Evolutionary conservation across 2,329 filamentous ascomycete genomes (phyloP), one percentile per base, ranked within the genome.

Genomic region (Clarireedia monteithiana): DNA sequence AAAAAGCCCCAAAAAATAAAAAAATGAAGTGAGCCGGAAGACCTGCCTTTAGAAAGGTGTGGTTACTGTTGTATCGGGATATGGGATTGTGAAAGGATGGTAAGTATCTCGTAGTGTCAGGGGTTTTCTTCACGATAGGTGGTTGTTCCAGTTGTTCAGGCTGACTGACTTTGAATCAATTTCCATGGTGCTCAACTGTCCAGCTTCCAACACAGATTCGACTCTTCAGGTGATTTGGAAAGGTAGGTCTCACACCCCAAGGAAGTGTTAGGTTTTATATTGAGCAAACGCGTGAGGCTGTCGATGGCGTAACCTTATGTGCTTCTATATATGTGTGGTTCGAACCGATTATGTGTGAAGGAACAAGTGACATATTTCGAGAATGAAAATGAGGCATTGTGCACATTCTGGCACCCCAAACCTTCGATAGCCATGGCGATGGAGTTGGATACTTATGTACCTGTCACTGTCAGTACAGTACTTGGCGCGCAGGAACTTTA

Each of bases 1-100:
- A 34, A 34, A n/a, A n/a, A n/a, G n/a, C n/a, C n/a, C n/a, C n/a
- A 17, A 17, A 34, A 34, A 34, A 34, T 10, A 34, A 34, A 34
- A 45, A 26, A 2, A 44, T 9, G 0, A 24, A 12, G 6, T 14
- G 23, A 9, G 10, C 23, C 3, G 6, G 20, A 24, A 45, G 42
- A 45, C 17, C 30, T 36, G 26, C 50, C 45, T 27, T 12, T 24
- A 20, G 38, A 24, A 26, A 44, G 46, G 50, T 20, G n/a, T 45
- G 40, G 53, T 55, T 55, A 45, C 53, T 39, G 53, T 55, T 50
- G 53, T 47, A 55, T 55, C 44, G 36, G 53, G 53, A 55, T 42
- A 55, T 55, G 46, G 46, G 47, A 53, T 55, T 47, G 52, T 38
- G 24, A 50, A 55, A 39, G 46, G 45, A 14, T 26, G 44, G 42